Conservation (phyloP, 257 asterid species). For the Solanum stenotomum region DNA sequence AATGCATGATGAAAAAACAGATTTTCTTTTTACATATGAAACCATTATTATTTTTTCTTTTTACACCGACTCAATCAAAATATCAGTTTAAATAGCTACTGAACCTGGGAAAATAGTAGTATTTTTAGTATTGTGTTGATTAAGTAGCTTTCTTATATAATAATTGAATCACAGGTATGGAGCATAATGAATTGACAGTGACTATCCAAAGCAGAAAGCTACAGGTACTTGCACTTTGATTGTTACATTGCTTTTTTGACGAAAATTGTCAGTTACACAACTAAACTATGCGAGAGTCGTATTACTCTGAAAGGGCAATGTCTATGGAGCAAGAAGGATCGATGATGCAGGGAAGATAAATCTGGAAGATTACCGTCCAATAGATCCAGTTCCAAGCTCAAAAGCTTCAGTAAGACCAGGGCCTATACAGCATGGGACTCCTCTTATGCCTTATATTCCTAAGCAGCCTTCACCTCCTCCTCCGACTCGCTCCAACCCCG, state of each 20-base stretch:
- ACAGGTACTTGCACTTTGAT: conserved; percentile 28
- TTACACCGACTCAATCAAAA: no score
- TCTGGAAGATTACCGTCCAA: conserved; percentile 54
- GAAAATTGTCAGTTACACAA: not conserved
- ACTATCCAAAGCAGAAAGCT: conserved; percentile 38
- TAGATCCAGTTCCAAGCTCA: conserved; percentile 73
- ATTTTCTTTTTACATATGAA: not conserved
- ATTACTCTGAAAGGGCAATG: not conserved
- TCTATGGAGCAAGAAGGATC: not conserved
- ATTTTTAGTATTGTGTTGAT: not conserved
- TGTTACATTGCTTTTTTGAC: not conserved
- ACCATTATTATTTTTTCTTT: no score
- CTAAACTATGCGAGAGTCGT: not conserved
- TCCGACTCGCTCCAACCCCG: not conserved
- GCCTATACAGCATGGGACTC: conserved; percentile 81
- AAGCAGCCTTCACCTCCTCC: conserved; percentile 52
- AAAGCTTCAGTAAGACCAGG: conserved; percentile 61
- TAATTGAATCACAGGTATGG: not conserved
- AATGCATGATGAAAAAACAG: no score
- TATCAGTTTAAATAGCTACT: no score
- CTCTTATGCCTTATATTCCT: conserved; percentile 76
- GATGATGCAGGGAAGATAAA: conserved; percentile 5
- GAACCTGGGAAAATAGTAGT: not conserved
- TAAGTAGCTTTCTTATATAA: not conserved
- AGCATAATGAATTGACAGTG: conserved; percentile 3